Conservation (phyloP, 1,139 yeast species). For the Geotrichum phurueaensis region DNA sequence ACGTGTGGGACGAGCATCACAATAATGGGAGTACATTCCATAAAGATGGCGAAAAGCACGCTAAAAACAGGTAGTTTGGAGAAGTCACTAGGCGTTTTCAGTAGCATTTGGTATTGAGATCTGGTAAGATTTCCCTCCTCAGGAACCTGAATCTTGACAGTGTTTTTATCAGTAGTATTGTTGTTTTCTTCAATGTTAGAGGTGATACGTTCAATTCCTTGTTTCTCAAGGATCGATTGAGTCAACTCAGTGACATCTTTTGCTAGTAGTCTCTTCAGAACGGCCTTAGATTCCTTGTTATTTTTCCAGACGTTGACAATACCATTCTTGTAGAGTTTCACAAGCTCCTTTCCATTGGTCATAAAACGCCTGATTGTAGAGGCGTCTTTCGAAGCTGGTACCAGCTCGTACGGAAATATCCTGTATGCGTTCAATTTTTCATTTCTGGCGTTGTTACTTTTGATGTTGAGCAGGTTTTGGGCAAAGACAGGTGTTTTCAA, state of each 20-base stretch:
- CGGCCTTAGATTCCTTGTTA: constrained; percentile 19
- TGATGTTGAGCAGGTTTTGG: constrained; percentile 10
- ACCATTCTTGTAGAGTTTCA: constrained; percentile 34
- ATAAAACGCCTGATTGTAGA: constrained; percentile 17
- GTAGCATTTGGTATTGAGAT: constrained; percentile 47
- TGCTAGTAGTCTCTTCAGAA: constrained; percentile 10
- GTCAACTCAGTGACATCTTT: constrained; percentile 24
- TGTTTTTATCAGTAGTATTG: not conserved
- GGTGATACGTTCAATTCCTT: constrained; percentile 19
- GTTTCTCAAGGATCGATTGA: constrained; percentile 28
- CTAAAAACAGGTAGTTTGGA: constrained; percentile 60
- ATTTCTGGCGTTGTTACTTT: not conserved
- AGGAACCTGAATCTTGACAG: constrained; percentile 7
- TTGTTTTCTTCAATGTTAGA: not conserved
- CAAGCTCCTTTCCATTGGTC: constrained; percentile 30
- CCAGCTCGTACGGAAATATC: constrained; percentile 15
- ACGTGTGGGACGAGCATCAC: constrained; percentile 56
- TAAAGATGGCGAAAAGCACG: constrained; percentile 49
- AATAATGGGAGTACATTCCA: constrained; percentile 59
- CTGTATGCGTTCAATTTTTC: constrained; percentile 11
- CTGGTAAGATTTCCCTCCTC: constrained; percentile 40
- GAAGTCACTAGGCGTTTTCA: constrained; percentile 55
- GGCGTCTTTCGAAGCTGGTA: constrained; percentile 1
- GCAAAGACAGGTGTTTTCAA: constrained; percentile 6
- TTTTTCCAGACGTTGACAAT: constrained; percentile 35